phyloP scores from a whole-genome alignment of 805 yeast genomes.

The Gaillardinia entomophila region DNA sequence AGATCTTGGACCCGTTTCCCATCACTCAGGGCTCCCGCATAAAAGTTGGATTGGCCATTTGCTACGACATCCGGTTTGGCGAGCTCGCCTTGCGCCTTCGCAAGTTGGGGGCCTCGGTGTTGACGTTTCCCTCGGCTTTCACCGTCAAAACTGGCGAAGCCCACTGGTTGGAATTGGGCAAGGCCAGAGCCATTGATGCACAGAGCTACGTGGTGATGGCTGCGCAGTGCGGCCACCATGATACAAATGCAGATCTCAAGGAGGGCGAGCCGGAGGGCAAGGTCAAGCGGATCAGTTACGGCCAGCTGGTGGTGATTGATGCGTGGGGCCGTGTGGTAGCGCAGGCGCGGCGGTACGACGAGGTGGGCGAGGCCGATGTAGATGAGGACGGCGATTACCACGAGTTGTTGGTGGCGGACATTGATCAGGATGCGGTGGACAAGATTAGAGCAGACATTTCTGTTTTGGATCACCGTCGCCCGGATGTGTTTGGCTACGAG shows the following conservation, averaged over 20 bases:
- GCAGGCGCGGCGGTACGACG: slow-evolving; percentile 29
- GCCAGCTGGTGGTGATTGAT: slow-evolving; percentile 80
- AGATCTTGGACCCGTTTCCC: slow-evolving; percentile 50
- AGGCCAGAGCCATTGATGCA: slow-evolving; percentile 82
- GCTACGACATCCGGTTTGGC: slow-evolving; percentile 86
- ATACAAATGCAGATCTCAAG: slow-evolving; percentile 37
- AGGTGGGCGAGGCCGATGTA: slow-evolving; percentile 10
- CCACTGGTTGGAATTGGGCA: slow-evolving; percentile 80
- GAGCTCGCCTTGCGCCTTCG: slow-evolving; percentile 67
- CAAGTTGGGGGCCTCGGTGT: slow-evolving; percentile 63
- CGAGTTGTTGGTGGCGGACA: slow-evolving; percentile 54
- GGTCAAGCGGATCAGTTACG: slow-evolving; percentile 65
- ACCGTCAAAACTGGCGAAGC: slow-evolving; percentile 87
- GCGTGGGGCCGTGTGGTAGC: slow-evolving; percentile 86
- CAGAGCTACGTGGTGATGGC: slow-evolving; percentile 87
- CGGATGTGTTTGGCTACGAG: slow-evolving; percentile 49
- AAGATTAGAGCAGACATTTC: slow-evolving; percentile 70
- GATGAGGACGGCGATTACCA: slow-evolving; percentile 33
- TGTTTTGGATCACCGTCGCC: slow-evolving; percentile 64
- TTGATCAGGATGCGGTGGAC: slow-evolving; percentile 47
- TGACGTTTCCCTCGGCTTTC: slow-evolving; percentile 89
- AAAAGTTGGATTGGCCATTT: slow-evolving; percentile 65
- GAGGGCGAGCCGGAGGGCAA: slow-evolving; percentile 13
- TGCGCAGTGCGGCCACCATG: slow-evolving; percentile 79
- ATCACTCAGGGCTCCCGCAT: slow-evolving; percentile 42